Conservation (phyloP, 169 alveolate genomes). For the Theileria annulata region DNA sequence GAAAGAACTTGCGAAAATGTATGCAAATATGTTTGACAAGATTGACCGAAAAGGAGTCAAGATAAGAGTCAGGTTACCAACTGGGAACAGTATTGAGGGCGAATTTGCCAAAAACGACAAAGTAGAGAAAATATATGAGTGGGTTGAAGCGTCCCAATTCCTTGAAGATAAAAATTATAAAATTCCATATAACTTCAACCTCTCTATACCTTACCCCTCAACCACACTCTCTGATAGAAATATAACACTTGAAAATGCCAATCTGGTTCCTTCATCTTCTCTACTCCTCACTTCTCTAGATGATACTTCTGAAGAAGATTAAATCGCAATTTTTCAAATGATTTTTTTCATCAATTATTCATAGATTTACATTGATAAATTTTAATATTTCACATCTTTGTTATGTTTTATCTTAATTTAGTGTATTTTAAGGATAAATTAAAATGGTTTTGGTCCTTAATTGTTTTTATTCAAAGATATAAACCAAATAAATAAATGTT, state of each 20-base stretch:
- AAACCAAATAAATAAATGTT: too few species aligned
- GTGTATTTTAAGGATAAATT: background rate
- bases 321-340: background rate
- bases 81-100: slow-evolving; percentile 42
- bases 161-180: slow-evolving; percentile 8
- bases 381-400: too few species aligned
- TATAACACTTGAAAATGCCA: slow-evolving; percentile 54
- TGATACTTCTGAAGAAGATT: slow-evolving; percentile 59
- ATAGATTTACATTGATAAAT: background rate
- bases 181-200: slow-evolving; percentile 52
- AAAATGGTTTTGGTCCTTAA: background rate
- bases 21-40: background rate
- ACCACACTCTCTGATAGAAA: slow-evolving; percentile 23
- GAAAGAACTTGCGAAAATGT: slow-evolving; percentile 19
- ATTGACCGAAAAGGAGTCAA: slow-evolving; percentile 25
- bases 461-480: too few species aligned
- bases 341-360: background rate
- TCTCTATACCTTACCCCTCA: slow-evolving; percentile 53
- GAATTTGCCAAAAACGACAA: slow-evolving; percentile 56
- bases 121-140: slow-evolving; percentile 40
- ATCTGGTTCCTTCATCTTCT: slow-evolving; percentile 56
- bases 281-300: slow-evolving; percentile 56
- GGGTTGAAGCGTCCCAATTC: slow-evolving; percentile 65
- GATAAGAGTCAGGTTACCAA: slow-evolving; percentile 64
- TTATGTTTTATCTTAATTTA: too few species aligned